phyloP scores from a whole-genome alignment of 2,329 filamentous ascomycete genomes.

The Fusarium pilosicola region DNA sequence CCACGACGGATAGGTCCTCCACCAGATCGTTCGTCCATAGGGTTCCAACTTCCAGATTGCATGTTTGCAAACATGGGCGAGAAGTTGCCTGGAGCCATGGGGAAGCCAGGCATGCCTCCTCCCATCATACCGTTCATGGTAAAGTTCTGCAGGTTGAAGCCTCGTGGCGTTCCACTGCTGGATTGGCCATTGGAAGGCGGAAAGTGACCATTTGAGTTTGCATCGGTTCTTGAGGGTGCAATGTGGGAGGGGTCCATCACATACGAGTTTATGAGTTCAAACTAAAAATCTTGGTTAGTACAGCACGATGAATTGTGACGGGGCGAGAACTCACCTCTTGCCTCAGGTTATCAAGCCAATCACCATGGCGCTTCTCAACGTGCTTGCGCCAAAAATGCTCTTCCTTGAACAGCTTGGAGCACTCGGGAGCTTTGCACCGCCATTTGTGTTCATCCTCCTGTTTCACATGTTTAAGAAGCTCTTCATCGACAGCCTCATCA shows the following conservation, averaged over 20 bases:
- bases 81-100: constrained; percentile 59
- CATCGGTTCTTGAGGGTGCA: constrained; percentile 89
- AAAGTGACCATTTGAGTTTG: constrained; percentile 96
- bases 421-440: constrained; percentile 95
- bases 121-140: constrained; percentile 66
- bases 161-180: constrained; percentile 85
- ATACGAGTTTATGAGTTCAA: constrained; percentile 91
- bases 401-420: constrained; percentile 96
- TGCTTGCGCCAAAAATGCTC: constrained; percentile 98
- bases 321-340: constrained; percentile 75
- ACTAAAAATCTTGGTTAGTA: constrained; percentile 58
- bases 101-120: constrained; percentile 67
- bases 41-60: constrained; percentile 62
- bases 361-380: constrained; percentile 91
- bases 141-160: constrained; percentile 86
- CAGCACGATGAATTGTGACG: background rate
- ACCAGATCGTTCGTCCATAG: constrained; percentile 66
- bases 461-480: constrained; percentile 88
- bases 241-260: constrained; percentile 95
- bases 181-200: constrained; percentile 80
- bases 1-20: constrained; percentile 79
- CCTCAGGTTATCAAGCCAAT: constrained; percentile 84
- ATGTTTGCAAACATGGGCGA: constrained; percentile 65
- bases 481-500: constrained; percentile 87
- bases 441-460: constrained; percentile 98